phyloP scores from a whole-genome alignment of 495 filamentous ascomycete genomes.

The Cercophora samala region DNA sequence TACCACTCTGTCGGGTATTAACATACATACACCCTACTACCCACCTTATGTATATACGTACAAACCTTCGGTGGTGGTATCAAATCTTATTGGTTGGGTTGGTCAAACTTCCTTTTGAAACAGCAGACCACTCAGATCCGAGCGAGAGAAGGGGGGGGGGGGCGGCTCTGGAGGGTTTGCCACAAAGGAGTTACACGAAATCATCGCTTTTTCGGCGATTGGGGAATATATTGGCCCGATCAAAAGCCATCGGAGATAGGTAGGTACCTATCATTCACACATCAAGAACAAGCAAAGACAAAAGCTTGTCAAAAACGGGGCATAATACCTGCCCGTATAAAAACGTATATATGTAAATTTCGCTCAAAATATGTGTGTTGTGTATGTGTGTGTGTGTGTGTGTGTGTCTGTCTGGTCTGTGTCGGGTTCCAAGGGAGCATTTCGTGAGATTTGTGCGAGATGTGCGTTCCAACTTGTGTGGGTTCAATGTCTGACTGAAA shows the following conservation, averaged over 20 bases:
- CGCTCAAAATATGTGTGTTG: not conserved
- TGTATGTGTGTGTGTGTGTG: no score
- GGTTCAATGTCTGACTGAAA: not conserved
- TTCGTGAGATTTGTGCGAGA: not conserved
- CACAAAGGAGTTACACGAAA: not conserved
- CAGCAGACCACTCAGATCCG: not conserved
- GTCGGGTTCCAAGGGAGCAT: not conserved
- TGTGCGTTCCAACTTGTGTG: not conserved
- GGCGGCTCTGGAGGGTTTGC: not conserved
- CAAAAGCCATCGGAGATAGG: not conserved
- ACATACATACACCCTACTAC: no score
- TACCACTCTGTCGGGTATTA: not conserved
- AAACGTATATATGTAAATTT: not conserved
- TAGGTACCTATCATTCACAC: not conserved
- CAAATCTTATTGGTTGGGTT: not conserved
- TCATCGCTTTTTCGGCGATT: not conserved
- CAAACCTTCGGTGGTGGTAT: not conserved
- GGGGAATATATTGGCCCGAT: not conserved
- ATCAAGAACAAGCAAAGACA: not conserved
- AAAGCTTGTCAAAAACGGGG: not conserved
- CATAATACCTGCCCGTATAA: constrained; percentile 2
- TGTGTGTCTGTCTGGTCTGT: not conserved
- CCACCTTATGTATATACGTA: no score
- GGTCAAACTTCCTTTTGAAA: no score
- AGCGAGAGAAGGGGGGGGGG: not conserved